Base-by-base conservation (phyloP, 31 red algal species). In the Endocladia muricata region DNA sequence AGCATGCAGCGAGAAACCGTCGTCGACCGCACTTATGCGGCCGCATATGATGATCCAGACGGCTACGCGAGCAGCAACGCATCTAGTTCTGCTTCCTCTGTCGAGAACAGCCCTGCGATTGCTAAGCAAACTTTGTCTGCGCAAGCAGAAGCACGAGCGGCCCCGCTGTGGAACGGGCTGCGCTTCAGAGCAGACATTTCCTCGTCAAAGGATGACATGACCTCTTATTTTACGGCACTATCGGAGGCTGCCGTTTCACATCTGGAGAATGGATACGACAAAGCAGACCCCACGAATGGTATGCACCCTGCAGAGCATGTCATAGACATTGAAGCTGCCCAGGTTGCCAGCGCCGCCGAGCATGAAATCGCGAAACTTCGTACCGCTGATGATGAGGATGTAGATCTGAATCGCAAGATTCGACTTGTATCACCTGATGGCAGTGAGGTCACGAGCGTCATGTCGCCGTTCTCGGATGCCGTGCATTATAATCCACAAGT, bases 391-490 rank as follows among this genome's bases (percentile, higher is more conserved):
- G 71, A 75, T 1, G 23, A 21, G 9, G 51, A 75, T n/a, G 47
- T 37, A 2, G 81, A 85, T 55, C 67, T 85, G 28, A 85, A 85
- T 29, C 56, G 69, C 31, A 74, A 68, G 60, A 60, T 63, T 43
- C 55, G 58, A n/a, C 70, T 85, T 61, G 42, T 55, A 19, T 70
- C 81, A 2, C 81, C 81, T 21, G 41, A 38, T 35, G 81, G 81
- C n/a, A 31, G 61, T 21, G 43, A 51, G 7, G 74, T 61, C 36
- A 25, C 70, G 34, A 76, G 39, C 43, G 71, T 85, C 31, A 70
- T 90, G 21, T 90, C 77, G 37, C 86, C 86, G 51, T 81, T 90
- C 26, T 47, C 78, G 37, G 74, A 78, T 34, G 51, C 41, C 21
- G 78, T 77, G 2, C 89, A 93, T 43, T 86, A 93, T 43, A 39